A percentile compares a stretch with the other conserved stretches of the same genome.
Evolutionary conservation across 2,329 filamentous ascomycete genomes (phyloP).

Genomic region (Botryotinia globosa): DNA sequence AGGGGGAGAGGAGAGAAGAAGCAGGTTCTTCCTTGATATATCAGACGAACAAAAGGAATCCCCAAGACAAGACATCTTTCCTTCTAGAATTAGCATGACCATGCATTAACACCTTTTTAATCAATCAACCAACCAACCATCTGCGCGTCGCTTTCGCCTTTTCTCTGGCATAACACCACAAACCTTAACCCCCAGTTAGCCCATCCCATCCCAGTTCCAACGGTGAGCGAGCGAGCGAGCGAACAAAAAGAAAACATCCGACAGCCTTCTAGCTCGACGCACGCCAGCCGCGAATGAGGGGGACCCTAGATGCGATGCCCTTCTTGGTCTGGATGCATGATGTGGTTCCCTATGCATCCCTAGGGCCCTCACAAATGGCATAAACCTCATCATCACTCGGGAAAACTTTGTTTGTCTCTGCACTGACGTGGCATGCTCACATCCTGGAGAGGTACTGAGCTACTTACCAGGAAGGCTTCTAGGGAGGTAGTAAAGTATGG

Average conservation of each 20-base stretch:
- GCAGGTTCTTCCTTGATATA: conserved; percentile 11
- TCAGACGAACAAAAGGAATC: neutral
- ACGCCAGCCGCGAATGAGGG: neutral
- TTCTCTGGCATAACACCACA: neutral
- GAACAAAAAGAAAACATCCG: neutral
- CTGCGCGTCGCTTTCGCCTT: neutral
- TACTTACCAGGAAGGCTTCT: neutral
- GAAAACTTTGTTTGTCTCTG: conserved; percentile 2
- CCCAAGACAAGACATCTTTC: neutral
- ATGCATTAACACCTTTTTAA: neutral
- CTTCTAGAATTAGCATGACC: neutral
- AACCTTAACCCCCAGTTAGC: neutral
- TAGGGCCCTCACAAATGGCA: neutral
- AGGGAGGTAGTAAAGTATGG: too few species aligned
- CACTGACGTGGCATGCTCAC: conserved; percentile 12
- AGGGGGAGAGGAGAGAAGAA: neutral
- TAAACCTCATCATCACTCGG: neutral
- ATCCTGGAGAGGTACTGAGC: neutral
- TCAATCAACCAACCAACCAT: neutral
- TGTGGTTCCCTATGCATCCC: neutral
- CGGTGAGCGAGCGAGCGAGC: neutral
- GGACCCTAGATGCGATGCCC: neutral
- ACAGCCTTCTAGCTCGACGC: conserved; percentile 9
- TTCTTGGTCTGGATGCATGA: neutral
- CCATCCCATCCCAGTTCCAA: too few species aligned